phyloP scores from a whole-genome alignment of 306 rosid species.

The Begonia fuchsioides region DNA sequence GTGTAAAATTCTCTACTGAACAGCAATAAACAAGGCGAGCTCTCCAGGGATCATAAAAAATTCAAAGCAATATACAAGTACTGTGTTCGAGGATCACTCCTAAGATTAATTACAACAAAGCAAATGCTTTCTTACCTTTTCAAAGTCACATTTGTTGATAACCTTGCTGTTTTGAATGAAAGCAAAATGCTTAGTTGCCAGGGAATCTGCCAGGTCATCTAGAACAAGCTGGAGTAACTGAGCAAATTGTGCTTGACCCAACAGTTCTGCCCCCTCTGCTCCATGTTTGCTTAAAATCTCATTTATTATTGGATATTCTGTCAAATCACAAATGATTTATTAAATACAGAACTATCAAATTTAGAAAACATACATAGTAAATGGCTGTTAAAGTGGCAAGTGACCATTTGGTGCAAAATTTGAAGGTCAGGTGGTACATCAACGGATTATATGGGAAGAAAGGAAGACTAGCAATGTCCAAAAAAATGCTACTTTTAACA shows the following conservation, averaged over 20 bases:
- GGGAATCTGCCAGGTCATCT: conserved; percentile 65
- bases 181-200: conserved; percentile 43
- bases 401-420: too few species aligned
- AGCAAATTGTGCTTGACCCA: conserved; percentile 97
- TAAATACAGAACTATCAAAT: neutral
- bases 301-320: conserved; percentile 65
- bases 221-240: conserved; percentile 71
- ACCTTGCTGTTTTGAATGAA: conserved; percentile 41
- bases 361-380: neutral
- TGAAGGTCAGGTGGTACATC: too few species aligned
- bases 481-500: too few species aligned
- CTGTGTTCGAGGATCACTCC: neutral
- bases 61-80: neutral
- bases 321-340: conserved; percentile 14
- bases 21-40: too few species aligned
- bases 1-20: too few species aligned
- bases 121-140: conserved; percentile 37
- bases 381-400: too few species aligned
- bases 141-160: conserved; percentile 53
- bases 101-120: neutral
- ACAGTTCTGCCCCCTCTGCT: conserved; percentile 52
- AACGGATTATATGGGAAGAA: too few species aligned
- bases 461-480: too few species aligned
- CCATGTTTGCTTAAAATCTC: conserved; percentile 56
- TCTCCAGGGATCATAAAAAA: too few species aligned